Conservation (phyloP, 2,329 filamentous ascomycete genomes). For the Exophiala aquamarina region DNA sequence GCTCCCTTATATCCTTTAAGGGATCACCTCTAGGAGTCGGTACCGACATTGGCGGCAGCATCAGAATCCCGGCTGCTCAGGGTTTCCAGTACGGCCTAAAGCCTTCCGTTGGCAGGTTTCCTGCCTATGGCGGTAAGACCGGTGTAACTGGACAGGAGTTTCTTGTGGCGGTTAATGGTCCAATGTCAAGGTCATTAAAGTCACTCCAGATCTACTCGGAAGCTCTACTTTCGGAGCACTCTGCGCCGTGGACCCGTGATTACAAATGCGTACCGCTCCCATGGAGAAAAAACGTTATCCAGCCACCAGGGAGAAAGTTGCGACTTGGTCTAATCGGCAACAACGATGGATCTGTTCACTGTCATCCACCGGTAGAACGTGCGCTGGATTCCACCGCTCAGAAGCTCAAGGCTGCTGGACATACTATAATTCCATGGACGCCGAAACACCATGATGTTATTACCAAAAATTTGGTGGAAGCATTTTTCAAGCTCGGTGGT, state of each 20-base stretch:
- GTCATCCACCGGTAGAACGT: constrained; percentile 37
- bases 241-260: constrained; percentile 35
- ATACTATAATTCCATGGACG: constrained; percentile 33
- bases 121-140: constrained; percentile 37
- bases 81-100: constrained; percentile 41
- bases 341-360: constrained; percentile 34
- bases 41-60: constrained; percentile 43
- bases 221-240: constrained; percentile 31
- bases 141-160: constrained; percentile 41
- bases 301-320: constrained; percentile 34
- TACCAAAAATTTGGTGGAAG: constrained; percentile 23
- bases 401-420: constrained; percentile 34
- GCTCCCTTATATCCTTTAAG: constrained; percentile 35
- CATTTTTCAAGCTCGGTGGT: constrained; percentile 15
- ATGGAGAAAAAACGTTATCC: constrained; percentile 32
- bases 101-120: constrained; percentile 40
- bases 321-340: constrained; percentile 35
- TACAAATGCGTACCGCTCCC: constrained; percentile 37
- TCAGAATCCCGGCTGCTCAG: constrained; percentile 40
- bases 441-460: constrained; percentile 32
- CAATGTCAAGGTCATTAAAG: constrained; percentile 38
- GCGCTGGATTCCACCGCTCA: constrained; percentile 31
- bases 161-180: constrained; percentile 39
- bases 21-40: constrained; percentile 35
- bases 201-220: constrained; percentile 36